Evolutionary conservation across 2,329 filamentous ascomycete genomes (phyloP).

Genomic region (Ascocoryne sarcoides): DNA sequence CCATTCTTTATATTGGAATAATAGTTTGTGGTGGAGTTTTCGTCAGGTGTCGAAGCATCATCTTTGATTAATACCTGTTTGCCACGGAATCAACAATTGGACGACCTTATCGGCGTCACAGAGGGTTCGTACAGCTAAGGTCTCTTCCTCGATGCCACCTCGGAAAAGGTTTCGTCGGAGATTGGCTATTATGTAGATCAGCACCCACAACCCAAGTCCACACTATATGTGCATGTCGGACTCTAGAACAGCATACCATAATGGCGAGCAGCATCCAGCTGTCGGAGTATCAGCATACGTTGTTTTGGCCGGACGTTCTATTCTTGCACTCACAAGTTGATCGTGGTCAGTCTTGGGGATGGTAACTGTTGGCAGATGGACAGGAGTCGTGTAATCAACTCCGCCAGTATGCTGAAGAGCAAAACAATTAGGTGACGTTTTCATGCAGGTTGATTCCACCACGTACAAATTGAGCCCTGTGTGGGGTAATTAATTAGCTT

Average conservation of each 20-base stretch:
- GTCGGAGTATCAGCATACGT: conserved; percentile 7
- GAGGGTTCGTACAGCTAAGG: conserved; percentile 30
- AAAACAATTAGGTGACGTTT: conserved; percentile 2
- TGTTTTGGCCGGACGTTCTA: neutral
- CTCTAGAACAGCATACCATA: conserved; percentile 40
- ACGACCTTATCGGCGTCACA: neutral
- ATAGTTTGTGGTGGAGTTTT: conserved; percentile 11
- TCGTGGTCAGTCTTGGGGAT: conserved; percentile 56
- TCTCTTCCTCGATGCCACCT: conserved; percentile 39
- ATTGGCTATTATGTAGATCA: conserved; percentile 22
- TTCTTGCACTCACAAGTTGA: conserved; percentile 37
- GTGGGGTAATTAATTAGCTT: conserved; percentile 15
- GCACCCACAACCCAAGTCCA: too few species aligned
- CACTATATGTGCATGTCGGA: neutral
- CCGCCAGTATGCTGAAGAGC: conserved; percentile 32
- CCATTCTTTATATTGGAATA: conserved; percentile 11
- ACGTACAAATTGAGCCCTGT: conserved; percentile 42
- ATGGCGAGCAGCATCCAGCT: conserved; percentile 34
- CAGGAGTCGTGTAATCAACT: conserved; percentile 29
- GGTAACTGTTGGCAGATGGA: conserved; percentile 35
- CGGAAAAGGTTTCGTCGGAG: conserved; percentile 40
- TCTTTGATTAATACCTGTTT: conserved; percentile 23
- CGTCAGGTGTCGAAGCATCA: conserved; percentile 8
- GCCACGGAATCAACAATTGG: too few species aligned
- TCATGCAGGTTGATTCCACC: conserved; percentile 1